These are phyloP conservation scores for Geranium rotundifolium DNA, from an alignment of 345 rosid species.

Conservation along the genomic window DNA sequence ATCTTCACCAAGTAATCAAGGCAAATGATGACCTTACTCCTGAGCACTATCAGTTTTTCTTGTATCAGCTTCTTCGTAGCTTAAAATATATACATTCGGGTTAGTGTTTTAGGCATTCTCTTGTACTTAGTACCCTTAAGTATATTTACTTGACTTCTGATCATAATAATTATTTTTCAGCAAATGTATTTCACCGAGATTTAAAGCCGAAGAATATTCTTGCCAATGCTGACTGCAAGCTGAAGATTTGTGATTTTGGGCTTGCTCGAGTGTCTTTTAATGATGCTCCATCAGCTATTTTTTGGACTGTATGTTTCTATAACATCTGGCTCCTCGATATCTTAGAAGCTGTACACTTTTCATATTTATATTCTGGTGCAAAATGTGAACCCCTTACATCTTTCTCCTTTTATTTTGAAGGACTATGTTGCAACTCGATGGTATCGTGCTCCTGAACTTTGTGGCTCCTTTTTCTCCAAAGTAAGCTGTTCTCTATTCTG, in stretches of 20 bases:
- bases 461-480: slow-evolving; percentile 96
- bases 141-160: not conserved
- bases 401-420: slow-evolving; percentile 21
- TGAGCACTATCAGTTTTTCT: slow-evolving; percentile 84
- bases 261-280: slow-evolving; percentile 93
- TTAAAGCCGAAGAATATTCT: slow-evolving; percentile 95
- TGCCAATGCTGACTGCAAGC: slow-evolving; percentile 91
- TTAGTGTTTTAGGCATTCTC: slow-evolving; percentile 16
- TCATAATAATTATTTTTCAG: slow-evolving; percentile 27
- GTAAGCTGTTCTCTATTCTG: slow-evolving; percentile 31
- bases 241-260: slow-evolving; percentile 98
- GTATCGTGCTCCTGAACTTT: slow-evolving; percentile 99
- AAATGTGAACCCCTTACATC: not conserved
- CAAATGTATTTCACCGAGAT: slow-evolving; percentile 94
- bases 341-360: too few relatives aligned
- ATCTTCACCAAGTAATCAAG: slow-evolving; percentile 91
- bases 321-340: too few relatives aligned
- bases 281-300: slow-evolving; percentile 92
- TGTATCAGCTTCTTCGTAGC: slow-evolving; percentile 98
- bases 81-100: slow-evolving; percentile 90
- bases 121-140: slow-evolving; percentile 7
- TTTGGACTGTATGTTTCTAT: slow-evolving; percentile 70
- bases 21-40: slow-evolving; percentile 92
- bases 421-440: slow-evolving; percentile 99
- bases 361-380: too few relatives aligned